phyloP scores from a whole-genome alignment of 2,329 filamentous ascomycete genomes.

The Pseudophaeomoniella oleicola region DNA sequence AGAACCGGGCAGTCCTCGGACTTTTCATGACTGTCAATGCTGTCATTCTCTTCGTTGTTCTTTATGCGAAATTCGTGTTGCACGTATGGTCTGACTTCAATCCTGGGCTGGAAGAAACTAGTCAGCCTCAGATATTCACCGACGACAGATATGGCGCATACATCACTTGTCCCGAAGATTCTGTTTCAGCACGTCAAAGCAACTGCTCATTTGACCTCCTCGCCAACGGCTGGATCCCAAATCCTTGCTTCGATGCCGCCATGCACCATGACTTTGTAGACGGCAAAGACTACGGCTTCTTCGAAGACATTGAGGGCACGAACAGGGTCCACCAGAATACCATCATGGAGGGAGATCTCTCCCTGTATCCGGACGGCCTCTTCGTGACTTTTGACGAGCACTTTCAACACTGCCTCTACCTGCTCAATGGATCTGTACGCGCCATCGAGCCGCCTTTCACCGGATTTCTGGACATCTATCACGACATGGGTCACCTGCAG shows the following conservation, averaged over 20 bases:
- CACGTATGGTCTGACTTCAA: no score
- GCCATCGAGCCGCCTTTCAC: background rate
- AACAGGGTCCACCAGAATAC: background rate
- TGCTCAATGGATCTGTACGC: background rate
- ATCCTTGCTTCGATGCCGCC: background rate
- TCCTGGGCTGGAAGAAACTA: no score
- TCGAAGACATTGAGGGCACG: background rate
- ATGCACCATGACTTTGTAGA: background rate
- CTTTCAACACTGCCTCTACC: background rate
- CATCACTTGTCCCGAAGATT: background rate
- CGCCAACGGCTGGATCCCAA: background rate
- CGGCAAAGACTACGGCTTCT: background rate
- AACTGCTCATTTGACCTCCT: background rate
- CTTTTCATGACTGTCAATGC: no score
- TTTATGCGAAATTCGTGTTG: no score
- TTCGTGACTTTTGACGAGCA: slow-evolving; percentile 4
- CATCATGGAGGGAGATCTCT: background rate
- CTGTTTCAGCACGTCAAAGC: background rate
- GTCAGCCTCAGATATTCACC: no score
- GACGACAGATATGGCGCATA: background rate
- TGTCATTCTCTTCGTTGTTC: no score
- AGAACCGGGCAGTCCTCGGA: no score
- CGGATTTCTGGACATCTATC: background rate
- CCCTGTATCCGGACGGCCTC: background rate
- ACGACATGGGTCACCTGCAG: background rate